Conservation (phyloP, 306 rosid genomes). For the Styphnolobium japonicum region DNA sequence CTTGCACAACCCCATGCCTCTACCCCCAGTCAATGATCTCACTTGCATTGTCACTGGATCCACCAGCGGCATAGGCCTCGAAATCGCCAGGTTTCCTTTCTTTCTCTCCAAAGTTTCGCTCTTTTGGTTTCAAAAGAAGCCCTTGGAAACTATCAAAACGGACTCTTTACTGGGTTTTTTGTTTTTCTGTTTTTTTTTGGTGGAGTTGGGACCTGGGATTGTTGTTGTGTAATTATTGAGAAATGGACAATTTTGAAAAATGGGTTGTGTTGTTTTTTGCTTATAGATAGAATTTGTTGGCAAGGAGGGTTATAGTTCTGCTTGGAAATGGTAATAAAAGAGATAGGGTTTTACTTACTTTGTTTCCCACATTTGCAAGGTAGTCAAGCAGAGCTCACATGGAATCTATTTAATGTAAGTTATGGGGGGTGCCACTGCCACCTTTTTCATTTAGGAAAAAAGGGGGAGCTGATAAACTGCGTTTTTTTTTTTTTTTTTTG, state of each 20-base stretch:
- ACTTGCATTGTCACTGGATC: conserved; percentile 93
- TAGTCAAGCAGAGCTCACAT: conserved; percentile 1
- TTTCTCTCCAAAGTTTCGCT: neutral
- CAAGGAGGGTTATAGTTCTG: too few species aligned
- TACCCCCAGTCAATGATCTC: conserved; percentile 78
- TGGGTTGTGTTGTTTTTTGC: neutral
- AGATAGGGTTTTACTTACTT: neutral
- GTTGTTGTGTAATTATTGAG: neutral
- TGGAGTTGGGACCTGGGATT: conserved; percentile 2
- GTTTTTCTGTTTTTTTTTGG: neutral
- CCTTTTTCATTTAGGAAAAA: neutral
- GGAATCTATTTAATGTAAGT: neutral
- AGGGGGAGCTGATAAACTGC: neutral
- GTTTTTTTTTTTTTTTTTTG: too few species aligned
- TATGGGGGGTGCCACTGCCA: neutral
- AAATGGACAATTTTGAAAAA: neutral
- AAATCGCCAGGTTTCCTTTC: conserved; percentile 72
- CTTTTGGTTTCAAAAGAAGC: neutral
- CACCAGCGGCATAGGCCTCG: conserved; percentile 94
- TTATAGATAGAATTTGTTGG: neutral
- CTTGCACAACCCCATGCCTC: conserved; percentile 79
- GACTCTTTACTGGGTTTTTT: neutral
- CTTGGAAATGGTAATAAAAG: neutral
- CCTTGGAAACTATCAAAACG: too few species aligned
- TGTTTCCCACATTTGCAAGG: neutral